These are phyloP conservation scores for Populus euphratica DNA, from an alignment of 345 rosid species.

Conservation along the genomic window DNA sequence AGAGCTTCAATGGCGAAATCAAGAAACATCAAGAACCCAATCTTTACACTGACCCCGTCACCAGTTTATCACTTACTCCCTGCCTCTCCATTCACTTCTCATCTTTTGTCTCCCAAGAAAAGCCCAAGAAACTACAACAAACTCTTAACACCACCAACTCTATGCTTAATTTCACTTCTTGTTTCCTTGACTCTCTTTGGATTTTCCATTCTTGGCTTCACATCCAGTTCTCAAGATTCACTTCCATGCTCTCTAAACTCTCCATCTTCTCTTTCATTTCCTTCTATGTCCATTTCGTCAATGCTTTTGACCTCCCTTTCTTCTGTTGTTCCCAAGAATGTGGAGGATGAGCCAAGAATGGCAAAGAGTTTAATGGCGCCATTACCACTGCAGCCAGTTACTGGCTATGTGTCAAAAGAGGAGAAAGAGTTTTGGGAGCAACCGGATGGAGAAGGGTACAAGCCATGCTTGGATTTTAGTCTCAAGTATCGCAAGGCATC, in stretches of 20 bases:
- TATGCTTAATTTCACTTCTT: slow-evolving; percentile 42
- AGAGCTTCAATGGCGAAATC: slow-evolving; percentile 51
- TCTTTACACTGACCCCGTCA: slow-evolving; percentile 34
- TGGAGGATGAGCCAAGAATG: slow-evolving; percentile 14
- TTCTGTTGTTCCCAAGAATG: slow-evolving; percentile 8
- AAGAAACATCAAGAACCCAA: slow-evolving; percentile 43
- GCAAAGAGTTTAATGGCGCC: slow-evolving; percentile 34
- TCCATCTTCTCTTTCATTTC: slow-evolving; percentile 30
- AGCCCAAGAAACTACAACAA: slow-evolving; percentile 42
- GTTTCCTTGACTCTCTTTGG: slow-evolving; percentile 48
- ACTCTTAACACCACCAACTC: slow-evolving; percentile 22
- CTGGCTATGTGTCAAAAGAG: slow-evolving; percentile 40
- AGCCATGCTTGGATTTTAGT: slow-evolving; percentile 65
- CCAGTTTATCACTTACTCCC: slow-evolving; percentile 38
- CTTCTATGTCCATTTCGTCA: slow-evolving; percentile 23
- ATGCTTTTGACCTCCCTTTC: slow-evolving; percentile 40
- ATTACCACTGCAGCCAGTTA: slow-evolving; percentile 41
- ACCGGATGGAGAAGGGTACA: slow-evolving; percentile 55
- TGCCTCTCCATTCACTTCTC: slow-evolving; percentile 26
- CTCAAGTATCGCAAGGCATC: slow-evolving; percentile 48
- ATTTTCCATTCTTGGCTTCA: slow-evolving; percentile 34
- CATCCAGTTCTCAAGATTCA: slow-evolving; percentile 29
- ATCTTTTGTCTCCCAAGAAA: slow-evolving; percentile 46
- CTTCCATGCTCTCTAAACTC: slow-evolving; percentile 35
- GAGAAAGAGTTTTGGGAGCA: slow-evolving; percentile 72